Conservation (phyloP, 352 stramenopile species). For the Phytophthora podocarpi region DNA sequence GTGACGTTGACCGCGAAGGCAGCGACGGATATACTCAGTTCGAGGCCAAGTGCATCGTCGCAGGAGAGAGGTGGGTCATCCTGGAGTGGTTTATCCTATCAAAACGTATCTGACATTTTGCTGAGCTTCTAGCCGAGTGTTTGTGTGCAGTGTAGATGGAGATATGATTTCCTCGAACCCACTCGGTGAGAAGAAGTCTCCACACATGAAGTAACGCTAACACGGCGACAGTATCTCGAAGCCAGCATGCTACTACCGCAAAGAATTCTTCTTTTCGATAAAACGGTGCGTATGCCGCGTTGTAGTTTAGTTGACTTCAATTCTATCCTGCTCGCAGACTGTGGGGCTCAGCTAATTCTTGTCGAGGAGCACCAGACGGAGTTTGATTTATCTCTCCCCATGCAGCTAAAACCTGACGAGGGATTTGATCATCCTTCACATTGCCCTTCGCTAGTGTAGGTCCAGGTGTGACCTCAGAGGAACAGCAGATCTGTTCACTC, state of each 20-base stretch:
- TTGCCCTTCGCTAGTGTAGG: constrained; percentile 1
- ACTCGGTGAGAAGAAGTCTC: constrained; percentile 2
- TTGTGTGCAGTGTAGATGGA: constrained; percentile 23
- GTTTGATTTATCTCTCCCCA: background rate
- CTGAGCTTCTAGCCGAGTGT: constrained; percentile 25
- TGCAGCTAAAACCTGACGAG: background rate
- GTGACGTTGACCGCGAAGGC: background rate
- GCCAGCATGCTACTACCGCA: too few species aligned
- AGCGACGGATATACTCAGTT: constrained; percentile 25
- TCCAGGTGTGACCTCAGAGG: background rate
- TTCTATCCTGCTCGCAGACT: constrained; percentile 6
- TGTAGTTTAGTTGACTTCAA: background rate
- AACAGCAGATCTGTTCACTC: background rate
- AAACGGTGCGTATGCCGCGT: background rate
- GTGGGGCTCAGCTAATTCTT: background rate
- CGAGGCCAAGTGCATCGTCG: constrained; percentile 50
- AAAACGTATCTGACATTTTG: constrained; percentile 1
- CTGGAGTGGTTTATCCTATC: background rate
- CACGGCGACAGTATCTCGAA: too few species aligned
- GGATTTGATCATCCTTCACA: background rate
- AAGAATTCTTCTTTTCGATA: background rate
- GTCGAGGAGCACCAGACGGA: background rate
- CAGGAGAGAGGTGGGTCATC: constrained; percentile 49
- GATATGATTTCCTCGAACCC: constrained; percentile 8
- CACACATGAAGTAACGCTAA: background rate